A percentile compares a stretch with the other conserved stretches of the same genome.
Conservation (phyloP, 352 stramenopile species). For the Globisporangium recalcitrans region DNA sequence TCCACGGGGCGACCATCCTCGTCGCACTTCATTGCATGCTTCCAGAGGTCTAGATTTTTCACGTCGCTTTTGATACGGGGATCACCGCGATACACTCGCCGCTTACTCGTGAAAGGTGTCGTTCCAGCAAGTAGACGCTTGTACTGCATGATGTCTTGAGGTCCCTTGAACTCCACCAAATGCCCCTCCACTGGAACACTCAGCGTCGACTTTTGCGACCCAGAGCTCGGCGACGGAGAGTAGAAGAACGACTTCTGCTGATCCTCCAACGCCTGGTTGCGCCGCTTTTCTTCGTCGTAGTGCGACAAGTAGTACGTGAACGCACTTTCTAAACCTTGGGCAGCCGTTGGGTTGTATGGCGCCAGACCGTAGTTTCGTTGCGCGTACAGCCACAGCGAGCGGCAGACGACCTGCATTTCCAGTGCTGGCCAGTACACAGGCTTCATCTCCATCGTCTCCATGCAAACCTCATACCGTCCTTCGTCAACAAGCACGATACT, state of each 20-base stretch:
- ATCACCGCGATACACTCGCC: constrained; percentile 70
- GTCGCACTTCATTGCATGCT: constrained; percentile 43
- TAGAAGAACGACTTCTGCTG: constrained; percentile 46
- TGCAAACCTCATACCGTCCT: constrained; percentile 72
- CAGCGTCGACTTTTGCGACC: constrained; percentile 42
- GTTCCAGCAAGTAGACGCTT: constrained; percentile 69
- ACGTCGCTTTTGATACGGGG: constrained; percentile 60
- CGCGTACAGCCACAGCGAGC: constrained; percentile 74
- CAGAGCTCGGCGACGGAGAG: constrained; percentile 20
- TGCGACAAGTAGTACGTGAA: constrained; percentile 76
- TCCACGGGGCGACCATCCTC: constrained; percentile 6
- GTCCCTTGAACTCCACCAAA: constrained; percentile 77
- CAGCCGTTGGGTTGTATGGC: constrained; percentile 61
- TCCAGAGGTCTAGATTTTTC: constrained; percentile 51
- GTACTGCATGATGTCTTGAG: constrained; percentile 79
- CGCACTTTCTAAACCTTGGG: constrained; percentile 42
- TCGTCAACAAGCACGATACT: constrained; percentile 75
- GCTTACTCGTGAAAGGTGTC: constrained; percentile 77
- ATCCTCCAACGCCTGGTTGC: constrained; percentile 40
- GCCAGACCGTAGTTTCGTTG: constrained; percentile 79
- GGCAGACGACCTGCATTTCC: constrained; percentile 63
- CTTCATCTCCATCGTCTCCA: constrained; percentile 75
- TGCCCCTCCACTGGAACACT: constrained; percentile 73
- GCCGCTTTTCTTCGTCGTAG: constrained; percentile 59
- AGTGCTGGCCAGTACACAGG: constrained; percentile 76